A percentile compares a stretch with the other conserved stretches of the same genome.
These are phyloP conservation scores for Carex scoparia DNA, from an alignment of 176 grass and related monocot genomes.

Conservation along the genomic window DNA sequence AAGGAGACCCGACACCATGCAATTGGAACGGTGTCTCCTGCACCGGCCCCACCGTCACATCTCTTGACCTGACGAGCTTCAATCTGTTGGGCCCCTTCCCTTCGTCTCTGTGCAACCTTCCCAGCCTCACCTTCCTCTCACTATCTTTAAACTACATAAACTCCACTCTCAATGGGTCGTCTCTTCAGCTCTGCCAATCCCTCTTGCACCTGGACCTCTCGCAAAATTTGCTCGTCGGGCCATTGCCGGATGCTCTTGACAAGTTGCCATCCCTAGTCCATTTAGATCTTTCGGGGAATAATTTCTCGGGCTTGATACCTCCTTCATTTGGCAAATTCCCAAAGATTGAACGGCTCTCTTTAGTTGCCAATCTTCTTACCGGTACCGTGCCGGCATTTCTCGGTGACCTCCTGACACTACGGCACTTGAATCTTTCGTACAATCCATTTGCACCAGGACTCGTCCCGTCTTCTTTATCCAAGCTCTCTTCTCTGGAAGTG, in stretches of 20 bases:
- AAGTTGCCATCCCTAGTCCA: conserved; percentile 46
- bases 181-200: conserved; percentile 12
- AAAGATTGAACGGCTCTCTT: conserved; percentile 40
- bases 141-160: conserved; percentile 65
- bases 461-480: conserved; percentile 42
- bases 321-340: conserved; percentile 46
- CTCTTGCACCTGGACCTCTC: conserved; percentile 61
- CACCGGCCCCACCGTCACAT: conserved; percentile 19
- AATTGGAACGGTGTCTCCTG: conserved; percentile 59
- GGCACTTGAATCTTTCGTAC: conserved; percentile 74
- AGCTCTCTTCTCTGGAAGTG: conserved; percentile 41
- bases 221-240: conserved; percentile 50
- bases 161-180: conserved; percentile 28
- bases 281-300: conserved; percentile 54
- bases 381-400: conserved; percentile 58
- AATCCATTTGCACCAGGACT: conserved; percentile 45
- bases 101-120: conserved; percentile 51
- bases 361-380: conserved; percentile 64
- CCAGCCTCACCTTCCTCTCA: conserved; percentile 38
- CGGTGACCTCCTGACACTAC: conserved; percentile 41
- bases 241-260: conserved; percentile 48
- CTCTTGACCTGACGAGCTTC: conserved; percentile 18
- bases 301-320: conserved; percentile 72
- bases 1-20: conserved; percentile 48
- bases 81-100: conserved; percentile 58